Evolutionary conservation across 225 moss, liverwort and hornwort genomes (phyloP), one percentile per base, ranked within the genome.

Genomic region (Physcomitrellopsis africana): DNA sequence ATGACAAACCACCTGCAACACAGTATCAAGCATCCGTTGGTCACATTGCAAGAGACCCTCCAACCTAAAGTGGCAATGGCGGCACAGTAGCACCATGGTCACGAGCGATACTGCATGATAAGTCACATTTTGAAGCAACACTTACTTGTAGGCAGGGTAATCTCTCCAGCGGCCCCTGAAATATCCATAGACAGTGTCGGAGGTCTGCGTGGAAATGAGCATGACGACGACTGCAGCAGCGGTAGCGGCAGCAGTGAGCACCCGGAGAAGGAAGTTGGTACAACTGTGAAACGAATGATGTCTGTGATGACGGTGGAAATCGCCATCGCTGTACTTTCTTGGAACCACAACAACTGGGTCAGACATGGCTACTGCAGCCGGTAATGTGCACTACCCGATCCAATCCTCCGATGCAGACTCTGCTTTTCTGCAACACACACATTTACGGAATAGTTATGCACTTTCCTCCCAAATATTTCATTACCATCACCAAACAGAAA

Each of bases 1-100:
- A 90, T 72, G 12, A 94, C 69, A 62, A 92, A 94, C 84, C 85
- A 94, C 54, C 93, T 91, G 86, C 67, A 42, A 8, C 68, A 1
- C 41, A 41, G 57, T 0, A 15, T 20, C 27, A 15, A 64, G 1
- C 5, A 13, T 19, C 9, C 15, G 7, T n/a, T n/a, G 55, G 29
- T 58, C 53, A 65, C 29, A 17, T 32, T 1, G 54, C 20, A 8
- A 37, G 20, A 14, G 9, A 17, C 16, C 9, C 29, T 10, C 61
- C 3, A 17, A 18, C 32, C 32, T 37, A 1, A 37, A 37, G 32
- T 37, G 32, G 32, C 7, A 37, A 4, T 37, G 7, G 32, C 32
- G 32, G 32, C 32, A 37, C 32, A 37, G 32, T 7, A 37, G 7
- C 32, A 37, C 7, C 32, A 37, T 37, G 32, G 32, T 37, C 32